Evolutionary conservation across 164 flowering plant species (phyloP).

Genomic region (Aristolochia fimbriata): DNA sequence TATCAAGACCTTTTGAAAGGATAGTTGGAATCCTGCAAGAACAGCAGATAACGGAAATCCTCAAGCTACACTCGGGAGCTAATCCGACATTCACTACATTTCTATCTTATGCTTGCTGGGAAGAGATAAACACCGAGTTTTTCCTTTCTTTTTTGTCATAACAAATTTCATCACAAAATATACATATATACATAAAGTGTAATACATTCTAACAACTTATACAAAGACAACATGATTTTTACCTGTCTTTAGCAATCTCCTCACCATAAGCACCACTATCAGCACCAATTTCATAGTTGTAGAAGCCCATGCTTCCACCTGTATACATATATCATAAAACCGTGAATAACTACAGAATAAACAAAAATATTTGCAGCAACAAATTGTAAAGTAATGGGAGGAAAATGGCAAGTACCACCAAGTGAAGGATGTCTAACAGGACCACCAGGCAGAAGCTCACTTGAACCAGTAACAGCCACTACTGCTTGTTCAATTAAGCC

Average conservation of each 20-base stretch:
- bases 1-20: conserved; percentile 36
- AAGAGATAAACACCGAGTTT: no score
- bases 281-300: conserved; percentile 25
- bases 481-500: conserved; percentile 22
- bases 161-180: neutral
- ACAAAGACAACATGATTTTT: conserved; percentile 5
- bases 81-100: no score
- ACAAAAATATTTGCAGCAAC: neutral
- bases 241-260: conserved; percentile 42
- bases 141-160: no score
- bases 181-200: neutral
- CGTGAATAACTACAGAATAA: neutral
- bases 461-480: conserved; percentile 29
- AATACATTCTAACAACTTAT: neutral
- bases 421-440: conserved; percentile 34
- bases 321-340: conserved; percentile 7
- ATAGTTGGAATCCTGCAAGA: conserved; percentile 26
- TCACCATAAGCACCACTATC: conserved; percentile 19
- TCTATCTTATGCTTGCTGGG: no score
- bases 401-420: conserved; percentile 26
- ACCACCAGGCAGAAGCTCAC: conserved; percentile 24
- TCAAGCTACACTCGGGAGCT: no score
- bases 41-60: neutral
- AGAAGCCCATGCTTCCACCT: conserved; percentile 30
- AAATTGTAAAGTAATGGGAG: neutral